Evolutionary conservation across 805 yeast genomes (phyloP).

Genomic region (Kodamaea sagamina): DNA sequence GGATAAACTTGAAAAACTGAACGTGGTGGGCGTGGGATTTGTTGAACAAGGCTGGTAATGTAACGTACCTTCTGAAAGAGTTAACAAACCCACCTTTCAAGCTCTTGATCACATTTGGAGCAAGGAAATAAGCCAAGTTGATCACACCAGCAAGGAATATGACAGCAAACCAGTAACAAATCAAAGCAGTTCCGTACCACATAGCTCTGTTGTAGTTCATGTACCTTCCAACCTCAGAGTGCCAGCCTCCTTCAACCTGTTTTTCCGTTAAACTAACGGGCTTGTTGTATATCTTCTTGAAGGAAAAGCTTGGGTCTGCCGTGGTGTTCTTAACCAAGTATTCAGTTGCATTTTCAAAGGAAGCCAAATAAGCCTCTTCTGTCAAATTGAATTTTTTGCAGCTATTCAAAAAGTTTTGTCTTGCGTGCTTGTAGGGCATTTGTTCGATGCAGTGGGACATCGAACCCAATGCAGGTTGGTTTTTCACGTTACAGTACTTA

Average conservation of each 20-base stretch:
- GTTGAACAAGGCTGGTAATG: constrained; percentile 38
- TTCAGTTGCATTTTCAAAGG: constrained; percentile 45
- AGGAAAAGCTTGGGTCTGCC: constrained; percentile 32
- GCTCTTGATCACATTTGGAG: constrained; percentile 29
- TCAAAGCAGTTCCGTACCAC: constrained; percentile 33
- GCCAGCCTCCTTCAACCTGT: constrained; percentile 28
- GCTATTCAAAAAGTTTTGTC: constrained; percentile 18
- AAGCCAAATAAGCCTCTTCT: constrained; percentile 29
- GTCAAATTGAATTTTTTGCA: constrained; percentile 29
- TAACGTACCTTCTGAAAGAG: constrained; percentile 29
- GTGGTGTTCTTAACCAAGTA: constrained; percentile 34
- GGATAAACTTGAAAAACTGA: constrained; percentile 13
- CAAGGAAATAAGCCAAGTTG: constrained; percentile 25
- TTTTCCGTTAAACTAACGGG: constrained; percentile 37
- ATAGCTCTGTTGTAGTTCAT: constrained; percentile 42
- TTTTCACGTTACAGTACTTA: constrained; percentile 35
- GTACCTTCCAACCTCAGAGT: constrained; percentile 30
- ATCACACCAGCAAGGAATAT: constrained; percentile 35
- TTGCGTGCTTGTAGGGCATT: constrained; percentile 25
- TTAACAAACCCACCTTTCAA: constrained; percentile 21
- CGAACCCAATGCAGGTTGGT: constrained; percentile 42
- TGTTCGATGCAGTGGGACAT: constrained; percentile 36
- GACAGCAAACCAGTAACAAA: constrained; percentile 34
- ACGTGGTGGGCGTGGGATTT: constrained; percentile 24
- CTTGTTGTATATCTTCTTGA: constrained; percentile 27